Evolutionary conservation across 495 filamentous ascomycete species (phyloP), one percentile per base, ranked within the genome.

Genomic region (Emericellopsis terricola): DNA sequence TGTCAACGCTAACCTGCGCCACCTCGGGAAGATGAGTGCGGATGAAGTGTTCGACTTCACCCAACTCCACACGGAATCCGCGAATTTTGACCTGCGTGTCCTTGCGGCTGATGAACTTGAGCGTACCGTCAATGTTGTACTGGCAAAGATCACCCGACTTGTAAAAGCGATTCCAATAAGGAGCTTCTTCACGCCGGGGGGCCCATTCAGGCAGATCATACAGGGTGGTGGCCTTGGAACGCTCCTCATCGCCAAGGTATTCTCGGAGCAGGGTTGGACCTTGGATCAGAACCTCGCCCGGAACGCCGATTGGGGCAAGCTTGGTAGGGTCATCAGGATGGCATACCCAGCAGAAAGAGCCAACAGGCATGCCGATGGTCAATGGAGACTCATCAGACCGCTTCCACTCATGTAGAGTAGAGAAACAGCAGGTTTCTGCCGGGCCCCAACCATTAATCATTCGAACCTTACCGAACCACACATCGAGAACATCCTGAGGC

Each of bases 231-330:
- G 11, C 6, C 11, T 26, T 11, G 16, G 27, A 11, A 14, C 31
- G 27, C 4, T 30, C 2, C 4, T 2, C 13, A 19, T 33, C 30
- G 2, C 19, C 19, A 8, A 33, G 30, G 11, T 33, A 41, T 8
- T 45, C 39, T 33, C 31, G 40, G 4, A 56, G 56, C 10, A 65
- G 46, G 1, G 56, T 60, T 14, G 59, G 56, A 0, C 56, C 59
- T 21, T 61, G 57, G 15, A 65, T 53, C 2, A 64, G 52, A 1
- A 65, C 51, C 40, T 65, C 62, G 2, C 62, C 62, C n/a, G 60
- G 41, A 0, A 58, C 56, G 0, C 62, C 62, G 10, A 64, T 45
- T 0, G 62, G 62, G 37, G 62, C 43, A 13, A 55, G 55, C 15
- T 54, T 53, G 37, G 52, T 56, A 19, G 55, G 55, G 33, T 63